Percentiles rank a stretch among this genome's conserved stretches.
Evolutionary conservation across 2,329 filamentous ascomycete genomes (phyloP).

Genomic region (Ascochyta clinopodiicola): DNA sequence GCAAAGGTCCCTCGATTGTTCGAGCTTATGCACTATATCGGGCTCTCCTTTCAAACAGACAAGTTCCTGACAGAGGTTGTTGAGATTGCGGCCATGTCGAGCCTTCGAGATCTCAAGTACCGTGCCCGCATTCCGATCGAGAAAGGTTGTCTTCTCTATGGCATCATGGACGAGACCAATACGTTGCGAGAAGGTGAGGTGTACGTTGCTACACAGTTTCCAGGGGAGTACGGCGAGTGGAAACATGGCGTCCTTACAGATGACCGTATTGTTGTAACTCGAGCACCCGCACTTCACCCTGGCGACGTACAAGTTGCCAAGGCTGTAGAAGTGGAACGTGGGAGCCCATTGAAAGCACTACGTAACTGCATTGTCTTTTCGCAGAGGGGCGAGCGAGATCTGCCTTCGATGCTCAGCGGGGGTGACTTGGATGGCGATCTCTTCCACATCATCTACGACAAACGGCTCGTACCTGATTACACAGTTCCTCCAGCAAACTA

Average conservation of each 20-base stretch:
- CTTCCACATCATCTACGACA: conserved; percentile 80
- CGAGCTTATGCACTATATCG: conserved; percentile 62
- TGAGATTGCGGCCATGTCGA: conserved; percentile 72
- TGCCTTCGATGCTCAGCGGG: conserved; percentile 79
- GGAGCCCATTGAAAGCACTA: conserved; percentile 67
- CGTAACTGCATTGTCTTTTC: conserved; percentile 82
- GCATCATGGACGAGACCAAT: conserved; percentile 82
- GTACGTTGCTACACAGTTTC: conserved; percentile 65
- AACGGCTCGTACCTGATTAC: conserved; percentile 52
- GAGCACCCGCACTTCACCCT: conserved; percentile 82
- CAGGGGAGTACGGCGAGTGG: conserved; percentile 31
- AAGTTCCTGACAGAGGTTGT: conserved; percentile 73
- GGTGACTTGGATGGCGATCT: conserved; percentile 86
- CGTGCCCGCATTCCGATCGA: conserved; percentile 75
- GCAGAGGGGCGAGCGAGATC: conserved; percentile 70
- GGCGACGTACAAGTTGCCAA: conserved; percentile 75
- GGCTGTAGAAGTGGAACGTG: conserved; percentile 64
- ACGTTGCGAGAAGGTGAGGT: conserved; percentile 71
- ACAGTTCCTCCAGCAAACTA: conserved; percentile 73
- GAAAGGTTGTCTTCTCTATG: conserved; percentile 77
- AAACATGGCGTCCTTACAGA: conserved; percentile 21
- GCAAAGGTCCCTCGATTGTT: conserved; percentile 70
- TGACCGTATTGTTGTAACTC: conserved; percentile 67
- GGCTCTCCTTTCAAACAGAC: conserved; percentile 71
- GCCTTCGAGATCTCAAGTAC: conserved; percentile 78